These are phyloP conservation scores for Alternaria dauci DNA, from an alignment of 2,329 filamentous ascomycete species.

Conservation along the genomic window DNA sequence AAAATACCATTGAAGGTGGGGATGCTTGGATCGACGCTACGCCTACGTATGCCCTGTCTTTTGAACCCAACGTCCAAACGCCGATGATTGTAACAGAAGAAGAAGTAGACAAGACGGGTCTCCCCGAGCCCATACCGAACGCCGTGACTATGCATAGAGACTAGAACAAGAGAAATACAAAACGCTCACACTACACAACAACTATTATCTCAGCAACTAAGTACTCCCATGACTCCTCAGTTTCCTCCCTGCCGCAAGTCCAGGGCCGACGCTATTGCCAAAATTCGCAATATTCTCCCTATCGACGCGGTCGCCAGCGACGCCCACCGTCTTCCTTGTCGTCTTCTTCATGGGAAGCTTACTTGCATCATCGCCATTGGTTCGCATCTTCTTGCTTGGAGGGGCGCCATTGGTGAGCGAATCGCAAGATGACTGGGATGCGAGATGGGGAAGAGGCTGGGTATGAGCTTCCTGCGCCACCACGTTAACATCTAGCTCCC, in stretches of 20 bases:
- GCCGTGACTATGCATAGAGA: constrained; percentile 4
- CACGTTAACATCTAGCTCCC: constrained; percentile 60
- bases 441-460: constrained; percentile 40
- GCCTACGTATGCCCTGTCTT: constrained; percentile 1
- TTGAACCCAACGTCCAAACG: neutral
- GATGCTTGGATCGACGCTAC: neutral
- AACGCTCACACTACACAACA: neutral
- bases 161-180: neutral
- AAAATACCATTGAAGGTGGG: neutral
- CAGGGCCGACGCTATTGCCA: constrained; percentile 51
- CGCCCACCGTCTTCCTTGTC: constrained; percentile 53
- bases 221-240: constrained; percentile 51
- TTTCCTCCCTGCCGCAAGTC: constrained; percentile 46
- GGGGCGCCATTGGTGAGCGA: constrained; percentile 40
- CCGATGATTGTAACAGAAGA: neutral
- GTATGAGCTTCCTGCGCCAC: constrained; percentile 47
- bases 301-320: constrained; percentile 49
- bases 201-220: neutral
- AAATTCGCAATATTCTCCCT: constrained; percentile 54
- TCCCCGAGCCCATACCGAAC: neutral
- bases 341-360: constrained; percentile 57
- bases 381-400: constrained; percentile 57
- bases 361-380: constrained; percentile 36
- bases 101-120: neutral
- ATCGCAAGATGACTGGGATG: constrained; percentile 42